phyloP scores from a whole-genome alignment of 2,329 filamentous ascomycete genomes.

The Sporothrix inflata region DNA sequence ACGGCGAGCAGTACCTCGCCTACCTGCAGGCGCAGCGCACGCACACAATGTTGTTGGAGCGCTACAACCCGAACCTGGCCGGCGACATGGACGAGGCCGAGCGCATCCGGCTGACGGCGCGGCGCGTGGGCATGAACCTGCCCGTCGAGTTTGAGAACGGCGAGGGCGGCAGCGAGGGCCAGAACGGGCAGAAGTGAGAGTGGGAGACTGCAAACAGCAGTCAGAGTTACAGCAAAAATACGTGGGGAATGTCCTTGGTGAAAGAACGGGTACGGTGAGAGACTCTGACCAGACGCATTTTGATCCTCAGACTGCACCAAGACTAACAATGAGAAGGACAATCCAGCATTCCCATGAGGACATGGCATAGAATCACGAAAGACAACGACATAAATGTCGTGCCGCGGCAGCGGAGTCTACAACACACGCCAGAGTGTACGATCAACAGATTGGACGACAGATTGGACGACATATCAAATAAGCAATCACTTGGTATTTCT shows the following conservation, averaged over 20 bases:
- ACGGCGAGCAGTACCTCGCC: constrained; percentile 76
- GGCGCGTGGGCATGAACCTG: constrained; percentile 88
- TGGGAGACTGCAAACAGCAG: neutral
- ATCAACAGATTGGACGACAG: too few relatives aligned
- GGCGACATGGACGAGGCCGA: constrained; percentile 75
- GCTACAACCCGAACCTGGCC: constrained; percentile 91
- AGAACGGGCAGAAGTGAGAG: neutral
- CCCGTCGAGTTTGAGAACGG: constrained; percentile 60
- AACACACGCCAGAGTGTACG: neutral
- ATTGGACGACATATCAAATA: too few relatives aligned
- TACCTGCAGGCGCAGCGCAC: constrained; percentile 85
- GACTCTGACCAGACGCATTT: neutral
- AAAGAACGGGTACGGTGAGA: neutral
- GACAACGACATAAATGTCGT: neutral
- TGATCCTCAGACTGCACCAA: neutral
- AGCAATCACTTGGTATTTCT: too few relatives aligned
- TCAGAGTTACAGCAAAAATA: neutral
- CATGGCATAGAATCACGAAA: neutral
- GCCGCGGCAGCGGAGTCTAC: neutral
- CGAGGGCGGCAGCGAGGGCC: neutral
- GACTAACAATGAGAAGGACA: neutral
- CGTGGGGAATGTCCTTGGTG: neutral
- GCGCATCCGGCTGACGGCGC: constrained; percentile 77
- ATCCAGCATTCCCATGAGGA: neutral
- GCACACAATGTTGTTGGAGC: constrained; percentile 79